A percentile compares a stretch with the other conserved stretches of the same genome.
Evolutionary conservation across 148 eudicot species (phyloP).

Genomic region (Amaranthus cruentus): DNA sequence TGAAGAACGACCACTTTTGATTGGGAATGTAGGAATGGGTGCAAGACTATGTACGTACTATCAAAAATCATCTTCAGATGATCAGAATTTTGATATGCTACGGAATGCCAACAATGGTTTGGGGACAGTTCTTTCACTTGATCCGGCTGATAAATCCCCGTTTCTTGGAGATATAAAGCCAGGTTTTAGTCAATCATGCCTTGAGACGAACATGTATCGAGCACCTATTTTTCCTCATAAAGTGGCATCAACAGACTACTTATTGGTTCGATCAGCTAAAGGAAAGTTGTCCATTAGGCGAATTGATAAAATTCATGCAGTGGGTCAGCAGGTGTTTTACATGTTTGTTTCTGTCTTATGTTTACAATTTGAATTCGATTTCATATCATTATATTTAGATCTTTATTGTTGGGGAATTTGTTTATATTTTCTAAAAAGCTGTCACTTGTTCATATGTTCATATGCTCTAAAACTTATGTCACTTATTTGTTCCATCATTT

Average conservation of each 20-base stretch:
- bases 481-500: background rate
- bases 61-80: constrained; percentile 76
- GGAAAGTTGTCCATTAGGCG: constrained; percentile 95
- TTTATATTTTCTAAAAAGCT: background rate
- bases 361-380: background rate
- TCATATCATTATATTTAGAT: background rate
- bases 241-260: constrained; percentile 85
- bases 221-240: constrained; percentile 85
- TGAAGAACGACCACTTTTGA: constrained; percentile 92
- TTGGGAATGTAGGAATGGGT: constrained; percentile 96
- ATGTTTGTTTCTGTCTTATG: background rate
- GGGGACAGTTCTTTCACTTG: constrained; percentile 80
- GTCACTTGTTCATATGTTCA: background rate
- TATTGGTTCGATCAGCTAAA: constrained; percentile 88
- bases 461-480: background rate
- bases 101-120: constrained; percentile 53
- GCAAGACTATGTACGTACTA: constrained; percentile 94
- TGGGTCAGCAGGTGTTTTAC: constrained; percentile 79
- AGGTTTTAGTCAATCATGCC: constrained; percentile 76
- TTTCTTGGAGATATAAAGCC: constrained; percentile 92
- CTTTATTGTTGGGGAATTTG: background rate
- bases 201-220: constrained; percentile 95
- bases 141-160: constrained; percentile 96
- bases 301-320: constrained; percentile 85
- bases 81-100: constrained; percentile 64